phyloP scores from a whole-genome alignment of 805 yeast species.

The Myxozyma sirexii region DNA sequence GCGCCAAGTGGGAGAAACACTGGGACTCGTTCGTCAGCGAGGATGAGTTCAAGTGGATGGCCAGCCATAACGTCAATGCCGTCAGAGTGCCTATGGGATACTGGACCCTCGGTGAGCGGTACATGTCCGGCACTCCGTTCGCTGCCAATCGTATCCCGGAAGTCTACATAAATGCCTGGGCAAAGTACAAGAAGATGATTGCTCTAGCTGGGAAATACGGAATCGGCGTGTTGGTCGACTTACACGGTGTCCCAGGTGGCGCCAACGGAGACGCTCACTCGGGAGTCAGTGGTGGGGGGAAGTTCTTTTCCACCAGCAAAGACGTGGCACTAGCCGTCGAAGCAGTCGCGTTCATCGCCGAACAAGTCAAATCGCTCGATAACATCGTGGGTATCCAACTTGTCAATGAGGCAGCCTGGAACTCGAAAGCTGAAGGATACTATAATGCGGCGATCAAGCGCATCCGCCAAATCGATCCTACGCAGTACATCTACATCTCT shows the following conservation, averaged over 20 bases:
- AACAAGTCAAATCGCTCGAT: constrained; percentile 58
- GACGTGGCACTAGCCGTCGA: constrained; percentile 51
- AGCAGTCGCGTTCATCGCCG: constrained; percentile 61
- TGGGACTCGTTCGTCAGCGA: constrained; percentile 66
- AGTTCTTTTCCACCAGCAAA: constrained; percentile 57
- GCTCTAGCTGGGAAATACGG: constrained; percentile 59
- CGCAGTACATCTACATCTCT: constrained; percentile 75
- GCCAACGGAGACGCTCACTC: constrained; percentile 87
- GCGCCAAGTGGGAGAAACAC: constrained; percentile 56
- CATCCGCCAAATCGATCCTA: constrained; percentile 58
- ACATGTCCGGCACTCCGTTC: constrained; percentile 64
- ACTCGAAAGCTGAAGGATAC: constrained; percentile 57
- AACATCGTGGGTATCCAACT: constrained; percentile 83
- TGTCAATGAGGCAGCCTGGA: constrained; percentile 79
- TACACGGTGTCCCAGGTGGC: constrained; percentile 91
- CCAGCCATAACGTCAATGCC: constrained; percentile 68
- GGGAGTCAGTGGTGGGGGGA: constrained; percentile 68
- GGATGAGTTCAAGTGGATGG: constrained; percentile 80
- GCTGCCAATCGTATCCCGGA: constrained; percentile 46
- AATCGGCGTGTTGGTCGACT: constrained; percentile 78
- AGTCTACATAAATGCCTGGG: constrained; percentile 80
- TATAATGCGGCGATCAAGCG: constrained; percentile 65
- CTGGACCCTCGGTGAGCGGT: constrained; percentile 73
- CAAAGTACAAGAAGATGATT: constrained; percentile 47
- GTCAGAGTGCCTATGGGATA: constrained; percentile 89